Conservation (phyloP, 2,329 filamentous ascomycete genomes). For the Fusarium aywerte region DNA sequence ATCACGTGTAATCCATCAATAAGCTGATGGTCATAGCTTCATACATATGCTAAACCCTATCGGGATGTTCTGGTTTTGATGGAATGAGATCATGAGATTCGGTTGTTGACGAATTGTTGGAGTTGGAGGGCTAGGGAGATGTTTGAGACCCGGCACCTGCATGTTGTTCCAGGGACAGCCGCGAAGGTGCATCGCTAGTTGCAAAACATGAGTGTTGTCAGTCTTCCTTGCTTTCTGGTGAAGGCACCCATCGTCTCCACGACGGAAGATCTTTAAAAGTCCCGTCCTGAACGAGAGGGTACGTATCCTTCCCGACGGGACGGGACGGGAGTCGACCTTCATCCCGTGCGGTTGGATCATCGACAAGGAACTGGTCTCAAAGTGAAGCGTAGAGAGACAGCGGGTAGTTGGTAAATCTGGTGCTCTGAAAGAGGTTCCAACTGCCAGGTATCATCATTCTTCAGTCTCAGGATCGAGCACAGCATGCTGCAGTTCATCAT, state of each 20-base stretch:
- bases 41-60: slow-evolving; percentile 43
- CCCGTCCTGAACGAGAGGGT: slow-evolving; percentile 7
- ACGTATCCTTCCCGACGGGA: slow-evolving; percentile 30
- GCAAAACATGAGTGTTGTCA: slow-evolving; percentile 14
- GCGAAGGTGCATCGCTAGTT: slow-evolving; percentile 32
- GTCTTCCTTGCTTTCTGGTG: not conserved
- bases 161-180: slow-evolving; percentile 33
- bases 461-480: slow-evolving; percentile 74
- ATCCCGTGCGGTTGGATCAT: not conserved
- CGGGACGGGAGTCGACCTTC: slow-evolving; percentile 18
- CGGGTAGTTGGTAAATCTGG: not conserved
- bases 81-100: slow-evolving; percentile 24
- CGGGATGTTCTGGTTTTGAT: slow-evolving; percentile 14
- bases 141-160: slow-evolving; percentile 37
- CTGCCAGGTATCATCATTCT: slow-evolving; percentile 39
- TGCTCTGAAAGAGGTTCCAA: not conserved
- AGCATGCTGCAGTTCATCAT: slow-evolving; percentile 73
- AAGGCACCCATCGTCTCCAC: slow-evolving; percentile 12
- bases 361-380: not conserved
- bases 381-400: not conserved
- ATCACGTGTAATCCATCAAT: slow-evolving; percentile 39
- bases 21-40: slow-evolving; percentile 47
- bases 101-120: slow-evolving; percentile 17
- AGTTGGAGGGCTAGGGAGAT: slow-evolving; percentile 8
- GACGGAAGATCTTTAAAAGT: slow-evolving; percentile 11